Evolutionary conservation across 1,284 basidiomycete genomes (phyloP).

Genomic region (Porogramme epimiltina): DNA sequence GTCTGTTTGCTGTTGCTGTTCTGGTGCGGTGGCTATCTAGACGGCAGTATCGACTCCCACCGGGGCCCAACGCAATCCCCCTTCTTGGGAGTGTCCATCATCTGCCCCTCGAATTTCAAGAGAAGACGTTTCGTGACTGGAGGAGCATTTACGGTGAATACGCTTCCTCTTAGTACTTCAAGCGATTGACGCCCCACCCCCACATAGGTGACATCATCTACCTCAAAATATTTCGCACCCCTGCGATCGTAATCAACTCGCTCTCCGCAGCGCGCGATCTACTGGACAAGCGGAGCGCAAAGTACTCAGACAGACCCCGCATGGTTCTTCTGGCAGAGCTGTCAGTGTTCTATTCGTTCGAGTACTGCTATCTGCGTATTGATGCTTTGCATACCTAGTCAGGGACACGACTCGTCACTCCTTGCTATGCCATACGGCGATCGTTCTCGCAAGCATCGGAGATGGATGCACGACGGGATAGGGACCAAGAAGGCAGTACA

Average conservation of each 20-base stretch:
- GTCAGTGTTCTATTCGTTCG: constrained; percentile 1
- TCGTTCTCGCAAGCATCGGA: constrained; percentile 30
- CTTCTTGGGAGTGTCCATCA: constrained; percentile 18
- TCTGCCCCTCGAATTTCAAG: constrained; percentile 8
- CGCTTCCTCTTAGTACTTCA: constrained; percentile 24
- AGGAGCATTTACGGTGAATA: constrained; percentile 11
- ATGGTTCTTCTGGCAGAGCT: constrained; percentile 19
- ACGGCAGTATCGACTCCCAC: constrained; percentile 1
- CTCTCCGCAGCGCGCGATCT: constrained; percentile 21
- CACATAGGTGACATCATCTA: constrained; percentile 22
- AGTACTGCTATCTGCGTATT: not conserved
- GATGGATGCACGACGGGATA: constrained; percentile 30
- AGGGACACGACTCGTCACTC: constrained; percentile 22
- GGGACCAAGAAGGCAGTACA: constrained; percentile 17
- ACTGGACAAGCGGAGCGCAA: constrained; percentile 24
- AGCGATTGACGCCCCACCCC: not conserved
- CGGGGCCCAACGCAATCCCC: constrained; percentile 15
- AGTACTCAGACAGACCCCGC: constrained; percentile 25
- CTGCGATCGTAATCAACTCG: constrained; percentile 22
- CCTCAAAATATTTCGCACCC: constrained; percentile 14
- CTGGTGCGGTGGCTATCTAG: too few species aligned
- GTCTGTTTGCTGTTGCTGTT: too few species aligned
- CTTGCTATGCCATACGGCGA: constrained; percentile 29
- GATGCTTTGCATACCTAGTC: constrained; percentile 3
- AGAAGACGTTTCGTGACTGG: constrained; percentile 13